Base-by-base conservation (phyloP, 1,284 basidiomycete species). In the Ceratobasidium sp. region DNA sequence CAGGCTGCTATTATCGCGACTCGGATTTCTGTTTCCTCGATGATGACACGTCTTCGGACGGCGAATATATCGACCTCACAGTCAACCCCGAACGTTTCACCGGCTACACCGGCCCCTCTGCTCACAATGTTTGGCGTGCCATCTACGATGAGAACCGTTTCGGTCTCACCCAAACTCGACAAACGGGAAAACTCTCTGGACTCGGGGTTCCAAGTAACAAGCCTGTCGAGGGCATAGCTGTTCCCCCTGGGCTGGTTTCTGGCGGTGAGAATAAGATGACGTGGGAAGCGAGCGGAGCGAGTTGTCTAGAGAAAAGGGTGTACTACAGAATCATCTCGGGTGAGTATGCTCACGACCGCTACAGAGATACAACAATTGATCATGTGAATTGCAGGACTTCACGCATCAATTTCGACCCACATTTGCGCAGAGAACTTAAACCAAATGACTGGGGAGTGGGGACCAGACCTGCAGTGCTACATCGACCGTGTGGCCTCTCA, bases 81-180 rank as follows among this genome's bases (percentile, higher is more conserved):
- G 88, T 93, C 73, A 94, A 99, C 82, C 98, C 98, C 0, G 98
- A 99, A 84, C 90, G 96, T 40, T 99, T 98, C 84, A 99, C 98
- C 0, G 98, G 98, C 10, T 99, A 99, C 84, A 90, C 94, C 0
- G 98, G 98, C 0, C 87, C 89, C 33, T 94, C 94, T 42, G 92
- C 98, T 0, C 90, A 94, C 80, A 90, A 94, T 40, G 94, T 99
- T 59, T 99, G 98, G 98, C 89, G 90, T 73, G 92, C 96, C 7
- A 99, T 99, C 80, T 99, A 99, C 84, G 92, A 98, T 84, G 98
- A 99, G 84, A 99, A 99, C 84, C 99, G 98, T 84, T 99, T 99
- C 85, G 96, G 96, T 10, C 81, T 87, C 10, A 84, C 83, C 0
- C 86, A 87, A 78, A 79, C 70, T 15, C 68, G 65, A n/a, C 59